Evolutionary conservation across 805 yeast species (phyloP).

Genomic region (Suhomyces sp.): DNA sequence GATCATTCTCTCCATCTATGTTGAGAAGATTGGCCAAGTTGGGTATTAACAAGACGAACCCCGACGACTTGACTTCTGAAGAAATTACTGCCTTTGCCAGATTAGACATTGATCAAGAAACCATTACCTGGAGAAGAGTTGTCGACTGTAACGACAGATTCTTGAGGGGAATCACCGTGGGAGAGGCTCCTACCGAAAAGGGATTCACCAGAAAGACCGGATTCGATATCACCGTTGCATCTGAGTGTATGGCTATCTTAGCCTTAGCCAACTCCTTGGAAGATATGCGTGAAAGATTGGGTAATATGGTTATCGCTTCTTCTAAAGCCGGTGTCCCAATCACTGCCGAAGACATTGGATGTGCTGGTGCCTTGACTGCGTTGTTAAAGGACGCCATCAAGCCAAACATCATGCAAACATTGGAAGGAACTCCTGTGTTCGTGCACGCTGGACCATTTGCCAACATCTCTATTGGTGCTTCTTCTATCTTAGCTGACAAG

Average conservation of each 20-base stretch:
- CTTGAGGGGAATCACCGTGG: slow-evolving; percentile 83
- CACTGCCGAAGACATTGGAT: slow-evolving; percentile 91
- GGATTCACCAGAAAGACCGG: slow-evolving; percentile 84
- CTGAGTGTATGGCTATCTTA: slow-evolving; percentile 93
- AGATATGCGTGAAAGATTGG: slow-evolving; percentile 86
- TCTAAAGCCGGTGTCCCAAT: slow-evolving; percentile 72
- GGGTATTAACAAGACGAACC: slow-evolving; percentile 79
- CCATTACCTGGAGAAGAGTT: slow-evolving; percentile 90
- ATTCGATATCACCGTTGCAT: slow-evolving; percentile 94
- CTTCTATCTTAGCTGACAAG: slow-evolving; percentile 89
- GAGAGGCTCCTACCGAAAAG: slow-evolving; percentile 91
- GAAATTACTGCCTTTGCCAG: slow-evolving; percentile 75
- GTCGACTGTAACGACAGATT: slow-evolving; percentile 93
- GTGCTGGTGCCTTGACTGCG: slow-evolving; percentile 95
- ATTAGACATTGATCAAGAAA: slow-evolving; percentile 82
- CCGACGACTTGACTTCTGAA: slow-evolving; percentile 73
- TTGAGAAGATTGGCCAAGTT: slow-evolving; percentile 69
- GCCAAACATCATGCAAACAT: slow-evolving; percentile 95
- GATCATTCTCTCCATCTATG: slow-evolving; percentile 80
- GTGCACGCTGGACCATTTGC: slow-evolving; percentile 99
- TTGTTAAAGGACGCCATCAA: slow-evolving; percentile 92
- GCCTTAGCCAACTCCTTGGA: slow-evolving; percentile 75
- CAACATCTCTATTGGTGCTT: slow-evolving; percentile 94
- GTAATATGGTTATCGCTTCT: slow-evolving; percentile 85
- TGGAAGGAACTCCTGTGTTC: slow-evolving; percentile 96